Percentiles rank a stretch among this genome's conserved stretches.
phyloP scores from a whole-genome alignment of 495 filamentous ascomycete species.

The Neurospora cerealis region DNA sequence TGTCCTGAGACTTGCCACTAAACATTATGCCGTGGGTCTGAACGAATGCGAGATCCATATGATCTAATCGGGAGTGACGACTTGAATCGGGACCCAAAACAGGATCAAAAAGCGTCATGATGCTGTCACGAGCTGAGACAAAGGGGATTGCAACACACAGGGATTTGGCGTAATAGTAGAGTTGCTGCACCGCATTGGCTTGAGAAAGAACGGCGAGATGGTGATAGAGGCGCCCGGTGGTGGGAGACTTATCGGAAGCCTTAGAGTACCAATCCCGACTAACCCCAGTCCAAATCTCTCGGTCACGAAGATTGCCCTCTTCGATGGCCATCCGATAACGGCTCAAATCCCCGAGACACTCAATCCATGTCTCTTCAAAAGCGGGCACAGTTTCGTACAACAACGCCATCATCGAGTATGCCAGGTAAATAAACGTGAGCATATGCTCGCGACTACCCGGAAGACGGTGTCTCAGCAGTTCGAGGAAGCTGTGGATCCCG shows the following conservation, averaged over 20 bases:
- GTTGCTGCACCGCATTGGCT: constrained; percentile 61
- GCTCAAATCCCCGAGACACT: constrained; percentile 74
- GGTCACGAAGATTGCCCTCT: constrained; percentile 57
- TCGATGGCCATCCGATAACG: constrained; percentile 64
- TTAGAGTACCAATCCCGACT: constrained; percentile 74
- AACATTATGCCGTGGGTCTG: constrained; percentile 59
- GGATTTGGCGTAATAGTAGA: constrained; percentile 57
- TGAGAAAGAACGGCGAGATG: constrained; percentile 74
- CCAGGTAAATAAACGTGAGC: constrained; percentile 71
- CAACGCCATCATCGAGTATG: constrained; percentile 73
- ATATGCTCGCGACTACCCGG: constrained; percentile 67
- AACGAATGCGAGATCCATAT: constrained; percentile 46
- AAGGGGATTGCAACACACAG: constrained; percentile 47
- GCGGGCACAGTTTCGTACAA: constrained; percentile 64
- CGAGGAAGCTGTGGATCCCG: constrained; percentile 60
- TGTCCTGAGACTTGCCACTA: constrained; percentile 36
- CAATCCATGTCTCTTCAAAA: constrained; percentile 83
- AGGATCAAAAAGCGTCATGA: constrained; percentile 61
- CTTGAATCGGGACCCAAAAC: constrained; percentile 34
- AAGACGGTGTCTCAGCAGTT: constrained; percentile 57
- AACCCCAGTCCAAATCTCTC: constrained; percentile 70
- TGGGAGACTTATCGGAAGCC: constrained; percentile 60
- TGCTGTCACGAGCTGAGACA: constrained; percentile 53
- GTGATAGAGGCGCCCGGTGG: constrained; percentile 69
- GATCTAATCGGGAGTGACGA: constrained; percentile 4